A percentile compares a stretch with the other conserved stretches of the same genome.
phyloP scores from a whole-genome alignment of 2,329 filamentous ascomycete genomes.

The Phaeophleospora eucalypticola region DNA sequence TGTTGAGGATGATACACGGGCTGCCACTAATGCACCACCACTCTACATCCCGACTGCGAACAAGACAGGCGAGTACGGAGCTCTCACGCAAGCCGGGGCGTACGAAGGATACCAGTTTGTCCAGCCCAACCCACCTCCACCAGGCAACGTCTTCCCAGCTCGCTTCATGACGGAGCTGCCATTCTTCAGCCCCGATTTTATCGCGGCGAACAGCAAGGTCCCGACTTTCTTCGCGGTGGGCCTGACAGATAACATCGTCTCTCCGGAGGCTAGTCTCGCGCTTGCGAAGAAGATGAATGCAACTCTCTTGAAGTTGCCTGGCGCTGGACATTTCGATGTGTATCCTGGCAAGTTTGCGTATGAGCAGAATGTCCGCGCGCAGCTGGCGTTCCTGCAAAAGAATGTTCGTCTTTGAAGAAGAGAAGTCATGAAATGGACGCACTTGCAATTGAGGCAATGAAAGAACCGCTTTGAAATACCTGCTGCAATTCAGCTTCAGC shows the following conservation, averaged over 20 bases:
- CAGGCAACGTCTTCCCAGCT: constrained; percentile 5
- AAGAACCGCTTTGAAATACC: too few species aligned
- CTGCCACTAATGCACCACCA: not conserved
- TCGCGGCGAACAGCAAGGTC: constrained; percentile 2
- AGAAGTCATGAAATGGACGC: too few species aligned
- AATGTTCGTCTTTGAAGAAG: too few species aligned
- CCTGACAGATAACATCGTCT: constrained; percentile 1
- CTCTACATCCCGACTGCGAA: constrained; percentile 5
- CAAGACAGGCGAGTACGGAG: constrained; percentile 1
- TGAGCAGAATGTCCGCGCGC: constrained; percentile 3
- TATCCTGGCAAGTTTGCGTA: constrained; percentile 4
- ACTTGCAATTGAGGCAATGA: too few species aligned
- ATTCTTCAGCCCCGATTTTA: constrained; percentile 3
- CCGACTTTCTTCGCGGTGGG: constrained; percentile 2
- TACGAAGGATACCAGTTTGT: constrained; percentile 7
- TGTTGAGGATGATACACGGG: constrained; percentile 1
- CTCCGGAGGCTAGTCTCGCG: not conserved
- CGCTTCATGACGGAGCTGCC: constrained; percentile 8
- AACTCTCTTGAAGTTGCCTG: not conserved
- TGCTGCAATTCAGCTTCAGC: too few species aligned
- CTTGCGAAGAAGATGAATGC: constrained; percentile 4
- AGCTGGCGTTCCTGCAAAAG: constrained; percentile 2
- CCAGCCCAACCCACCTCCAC: constrained; percentile 5
- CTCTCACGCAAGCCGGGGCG: constrained; percentile 4
- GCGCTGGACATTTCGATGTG: constrained; percentile 5